These are phyloP conservation scores for Wickerhamiella dianesei DNA, from an alignment of 805 yeast species.

Conservation along the genomic window DNA sequence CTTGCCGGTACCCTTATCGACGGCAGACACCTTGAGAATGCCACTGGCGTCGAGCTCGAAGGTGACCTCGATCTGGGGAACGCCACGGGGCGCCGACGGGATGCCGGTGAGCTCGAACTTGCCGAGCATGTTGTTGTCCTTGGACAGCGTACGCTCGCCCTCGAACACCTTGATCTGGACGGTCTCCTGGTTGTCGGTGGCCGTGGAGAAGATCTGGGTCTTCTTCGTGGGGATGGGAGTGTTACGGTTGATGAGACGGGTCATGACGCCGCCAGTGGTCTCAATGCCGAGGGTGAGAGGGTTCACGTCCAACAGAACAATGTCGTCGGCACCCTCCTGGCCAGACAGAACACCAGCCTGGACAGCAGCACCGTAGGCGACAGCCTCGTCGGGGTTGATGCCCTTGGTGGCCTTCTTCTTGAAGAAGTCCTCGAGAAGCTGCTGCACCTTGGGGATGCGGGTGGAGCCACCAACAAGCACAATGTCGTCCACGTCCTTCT, in stretches of 20 bases:
- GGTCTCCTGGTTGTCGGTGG: slow-evolving; percentile 92
- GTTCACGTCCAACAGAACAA: slow-evolving; percentile 81
- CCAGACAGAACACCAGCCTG: slow-evolving; percentile 97
- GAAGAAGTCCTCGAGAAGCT: slow-evolving; percentile 77
- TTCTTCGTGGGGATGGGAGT: slow-evolving; percentile 92
- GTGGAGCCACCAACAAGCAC: slow-evolving; percentile 99
- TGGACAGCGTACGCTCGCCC: slow-evolving; percentile 92
- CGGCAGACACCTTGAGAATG: slow-evolving; percentile 71
- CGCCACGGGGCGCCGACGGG: slow-evolving; percentile 88
- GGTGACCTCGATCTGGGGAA: slow-evolving; percentile 83
- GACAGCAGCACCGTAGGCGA: slow-evolving; percentile 98
- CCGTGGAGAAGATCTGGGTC: slow-evolving; percentile 90
- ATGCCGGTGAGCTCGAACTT: slow-evolving; percentile 76
- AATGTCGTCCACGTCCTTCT: slow-evolving; percentile 81
- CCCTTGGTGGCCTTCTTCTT: slow-evolving; percentile 93
- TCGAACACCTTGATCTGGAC: slow-evolving; percentile 87
- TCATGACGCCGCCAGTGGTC: slow-evolving; percentile 96
- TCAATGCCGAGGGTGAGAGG: slow-evolving; percentile 93
- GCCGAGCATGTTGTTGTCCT: slow-evolving; percentile 82
- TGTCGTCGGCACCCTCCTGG: slow-evolving; percentile 84
- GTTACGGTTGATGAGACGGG: slow-evolving; percentile 86
- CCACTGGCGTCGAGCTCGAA: slow-evolving; percentile 80
- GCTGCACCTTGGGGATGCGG: slow-evolving; percentile 96
- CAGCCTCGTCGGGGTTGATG: slow-evolving; percentile 98
- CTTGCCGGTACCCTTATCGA: slow-evolving; percentile 91